Conservation (phyloP, 2,329 filamentous ascomycete species). For the Aspergillus sergii region DNA sequence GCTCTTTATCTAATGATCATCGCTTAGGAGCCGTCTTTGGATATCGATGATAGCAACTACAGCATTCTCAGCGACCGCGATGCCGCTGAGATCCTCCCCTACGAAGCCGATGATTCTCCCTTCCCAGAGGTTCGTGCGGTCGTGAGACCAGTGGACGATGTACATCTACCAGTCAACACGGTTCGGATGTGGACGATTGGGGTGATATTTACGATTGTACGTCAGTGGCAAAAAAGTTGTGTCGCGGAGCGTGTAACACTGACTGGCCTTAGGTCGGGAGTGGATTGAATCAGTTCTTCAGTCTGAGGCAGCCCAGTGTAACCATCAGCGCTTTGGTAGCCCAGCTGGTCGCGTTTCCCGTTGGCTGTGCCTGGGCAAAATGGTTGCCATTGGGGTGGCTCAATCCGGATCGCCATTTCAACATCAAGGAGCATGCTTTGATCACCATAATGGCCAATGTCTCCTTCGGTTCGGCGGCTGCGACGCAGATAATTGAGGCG, state of each 20-base stretch:
- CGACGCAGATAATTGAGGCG: conserved; percentile 42
- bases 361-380: conserved; percentile 44
- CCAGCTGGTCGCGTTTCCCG: conserved; percentile 49
- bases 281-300: conserved; percentile 44
- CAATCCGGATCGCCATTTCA: conserved; percentile 47
- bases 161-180: conserved; percentile 35
- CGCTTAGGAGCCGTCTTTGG: conserved; percentile 18
- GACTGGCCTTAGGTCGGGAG: conserved; percentile 33
- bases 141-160: conserved; percentile 36
- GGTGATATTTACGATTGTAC: conserved; percentile 40
- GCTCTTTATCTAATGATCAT: not conserved
- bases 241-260: conserved; percentile 1
- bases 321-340: conserved; percentile 43
- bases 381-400: conserved; percentile 43
- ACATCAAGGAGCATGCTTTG: conserved; percentile 45
- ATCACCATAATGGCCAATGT: conserved; percentile 52
- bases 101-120: conserved; percentile 41
- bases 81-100: conserved; percentile 36
- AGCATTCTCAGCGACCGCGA: conserved; percentile 34
- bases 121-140: conserved; percentile 44
- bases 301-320: conserved; percentile 41
- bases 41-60: conserved; percentile 18
- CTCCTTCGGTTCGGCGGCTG: conserved; percentile 48
- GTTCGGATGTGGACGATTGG: conserved; percentile 43
- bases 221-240: conserved; percentile 8